Evolutionary conservation across 352 stramenopile genomes (phyloP).

Genomic region (Plasmopara halstedii): DNA sequence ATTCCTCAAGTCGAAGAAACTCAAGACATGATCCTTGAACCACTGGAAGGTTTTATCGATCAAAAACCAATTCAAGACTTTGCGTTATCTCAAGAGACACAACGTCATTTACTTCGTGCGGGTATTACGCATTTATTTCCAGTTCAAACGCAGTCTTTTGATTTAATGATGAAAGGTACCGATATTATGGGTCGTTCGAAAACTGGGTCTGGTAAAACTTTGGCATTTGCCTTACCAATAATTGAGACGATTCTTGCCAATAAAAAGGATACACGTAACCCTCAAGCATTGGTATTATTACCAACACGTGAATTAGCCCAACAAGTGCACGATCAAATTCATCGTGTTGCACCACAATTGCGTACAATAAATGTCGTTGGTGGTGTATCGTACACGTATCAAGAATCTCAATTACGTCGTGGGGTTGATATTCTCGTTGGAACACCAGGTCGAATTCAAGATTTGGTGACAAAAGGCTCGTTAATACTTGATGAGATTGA

Average conservation of each 20-base stretch:
- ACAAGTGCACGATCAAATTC: constrained; percentile 92
- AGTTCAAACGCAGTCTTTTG: constrained; percentile 76
- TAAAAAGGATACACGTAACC: constrained; percentile 35
- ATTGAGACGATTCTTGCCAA: constrained; percentile 62
- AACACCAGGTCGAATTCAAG: constrained; percentile 95
- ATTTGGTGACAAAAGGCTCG: constrained; percentile 91
- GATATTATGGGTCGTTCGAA: constrained; percentile 83
- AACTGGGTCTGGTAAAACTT: constrained; percentile 76
- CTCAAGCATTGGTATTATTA: constrained; percentile 91
- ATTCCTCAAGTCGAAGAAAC: constrained; percentile 21
- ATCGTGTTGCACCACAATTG: constrained; percentile 84
- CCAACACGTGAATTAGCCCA: constrained; percentile 96
- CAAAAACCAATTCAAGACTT: constrained; percentile 71
- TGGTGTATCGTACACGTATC: constrained; percentile 88
- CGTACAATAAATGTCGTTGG: constrained; percentile 89
- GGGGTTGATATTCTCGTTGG: constrained; percentile 93
- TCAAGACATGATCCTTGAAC: constrained; percentile 43
- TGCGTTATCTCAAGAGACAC: constrained; percentile 42
- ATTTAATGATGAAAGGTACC: constrained; percentile 66
- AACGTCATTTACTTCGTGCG: constrained; percentile 44
- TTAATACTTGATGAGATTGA: constrained; percentile 87
- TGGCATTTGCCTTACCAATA: constrained; percentile 71
- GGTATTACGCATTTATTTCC: constrained; percentile 82
- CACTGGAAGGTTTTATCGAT: constrained; percentile 50
- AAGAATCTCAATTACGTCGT: constrained; percentile 87